Conservation (phyloP, 495 filamentous ascomycete genomes). For the Glutinoglossum americanum region DNA sequence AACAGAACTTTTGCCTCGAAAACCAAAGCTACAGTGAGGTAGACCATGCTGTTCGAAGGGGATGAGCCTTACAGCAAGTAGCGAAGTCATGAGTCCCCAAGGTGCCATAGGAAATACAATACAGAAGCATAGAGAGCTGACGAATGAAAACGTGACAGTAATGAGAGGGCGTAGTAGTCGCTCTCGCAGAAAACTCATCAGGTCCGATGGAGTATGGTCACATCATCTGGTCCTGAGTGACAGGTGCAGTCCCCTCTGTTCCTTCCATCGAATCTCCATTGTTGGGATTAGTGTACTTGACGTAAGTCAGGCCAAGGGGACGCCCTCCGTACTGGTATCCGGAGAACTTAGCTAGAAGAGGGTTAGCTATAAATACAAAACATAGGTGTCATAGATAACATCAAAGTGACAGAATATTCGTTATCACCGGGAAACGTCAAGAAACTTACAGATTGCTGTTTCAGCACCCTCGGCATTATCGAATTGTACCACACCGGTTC, state of each 20-base stretch:
- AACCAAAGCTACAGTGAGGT: neutral
- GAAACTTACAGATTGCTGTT: constrained; percentile 53
- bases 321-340: constrained; percentile 94
- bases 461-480: constrained; percentile 66
- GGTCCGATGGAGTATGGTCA: constrained; percentile 22
- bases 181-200: neutral
- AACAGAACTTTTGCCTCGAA: neutral
- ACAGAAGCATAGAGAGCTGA: neutral
- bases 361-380: constrained; percentile 5
- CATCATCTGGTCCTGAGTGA: constrained; percentile 98
- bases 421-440: neutral
- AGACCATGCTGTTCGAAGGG: neutral
- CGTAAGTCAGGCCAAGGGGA: constrained; percentile 75
- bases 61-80: neutral
- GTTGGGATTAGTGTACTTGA: constrained; percentile 60
- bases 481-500: constrained; percentile 89
- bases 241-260: constrained; percentile 30
- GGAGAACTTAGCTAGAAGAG: constrained; percentile 59
- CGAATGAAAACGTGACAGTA: neutral
- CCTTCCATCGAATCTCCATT: constrained; percentile 60
- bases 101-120: neutral
- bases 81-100: neutral
- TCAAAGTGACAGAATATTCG: neutral
- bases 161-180: neutral
- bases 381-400: neutral